These are phyloP conservation scores for Casuarina glauca DNA, from an alignment of 306 rosid species.

Conservation along the genomic window DNA sequence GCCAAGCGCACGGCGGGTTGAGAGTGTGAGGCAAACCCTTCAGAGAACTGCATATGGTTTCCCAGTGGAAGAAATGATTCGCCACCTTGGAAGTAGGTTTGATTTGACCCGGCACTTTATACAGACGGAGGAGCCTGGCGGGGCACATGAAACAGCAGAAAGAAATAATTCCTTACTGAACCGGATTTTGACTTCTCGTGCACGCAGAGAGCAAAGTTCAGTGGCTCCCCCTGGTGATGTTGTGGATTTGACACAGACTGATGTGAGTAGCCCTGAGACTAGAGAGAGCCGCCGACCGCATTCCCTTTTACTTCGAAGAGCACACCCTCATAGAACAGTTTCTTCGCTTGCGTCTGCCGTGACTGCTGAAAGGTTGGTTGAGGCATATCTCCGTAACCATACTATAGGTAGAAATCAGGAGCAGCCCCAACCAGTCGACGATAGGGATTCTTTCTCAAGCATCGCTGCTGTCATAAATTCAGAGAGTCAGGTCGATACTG, in stretches of 20 bases:
- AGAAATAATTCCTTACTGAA: constrained; percentile 62
- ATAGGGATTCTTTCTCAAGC: constrained; percentile 89
- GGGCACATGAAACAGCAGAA: constrained; percentile 50
- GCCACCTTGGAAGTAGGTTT: constrained; percentile 77
- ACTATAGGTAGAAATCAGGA: constrained; percentile 62
- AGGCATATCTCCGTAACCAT: constrained; percentile 57
- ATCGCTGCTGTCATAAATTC: constrained; percentile 88
- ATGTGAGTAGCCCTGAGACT: constrained; percentile 36
- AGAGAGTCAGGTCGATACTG: constrained; percentile 86
- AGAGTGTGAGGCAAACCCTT: constrained; percentile 84
- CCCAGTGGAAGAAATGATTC: constrained; percentile 88
- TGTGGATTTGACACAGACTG: constrained; percentile 54
- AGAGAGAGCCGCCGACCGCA: constrained; percentile 58
- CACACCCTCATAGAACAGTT: constrained; percentile 62
- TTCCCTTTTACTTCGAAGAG: constrained; percentile 51
- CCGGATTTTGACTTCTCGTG: constrained; percentile 79
- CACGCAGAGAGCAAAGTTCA: constrained; percentile 68
- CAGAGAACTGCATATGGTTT: constrained; percentile 59
- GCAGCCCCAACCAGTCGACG: constrained; percentile 71
- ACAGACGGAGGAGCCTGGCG: constrained; percentile 55
- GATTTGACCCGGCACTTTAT: constrained; percentile 57
- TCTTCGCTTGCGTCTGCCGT: constrained; percentile 61
- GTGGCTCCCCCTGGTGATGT: constrained; percentile 51
- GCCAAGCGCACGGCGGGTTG: constrained; percentile 86
- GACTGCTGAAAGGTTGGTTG: constrained; percentile 66